Evolutionary conservation across 176 grass and related monocot genomes (phyloP), one percentile per base, ranked within the genome.

Genomic region (Paspalum vaginatum): DNA sequence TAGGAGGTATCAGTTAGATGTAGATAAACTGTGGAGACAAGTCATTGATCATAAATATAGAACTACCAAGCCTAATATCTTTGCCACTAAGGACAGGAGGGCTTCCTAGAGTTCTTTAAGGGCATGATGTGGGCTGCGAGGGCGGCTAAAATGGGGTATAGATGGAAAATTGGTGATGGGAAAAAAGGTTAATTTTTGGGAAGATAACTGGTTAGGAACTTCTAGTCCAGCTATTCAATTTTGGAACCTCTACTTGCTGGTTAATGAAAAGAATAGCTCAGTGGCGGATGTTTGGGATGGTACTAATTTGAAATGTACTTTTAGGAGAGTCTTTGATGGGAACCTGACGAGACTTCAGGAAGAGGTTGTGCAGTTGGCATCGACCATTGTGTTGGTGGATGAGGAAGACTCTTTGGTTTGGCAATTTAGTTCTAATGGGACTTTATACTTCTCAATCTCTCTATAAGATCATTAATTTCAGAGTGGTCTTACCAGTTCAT

Each of bases 311-410:
- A 61, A 27, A 27, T 61, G 58, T 2, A 61, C 58, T 4, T 61
- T 61, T 14, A 61, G 10, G 6, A 61, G 24, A 14, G 6, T 11
- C 0, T 32, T 32, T 32, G 32, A 32, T 32, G 32, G 3, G 24
- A 55, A 6, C 2, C 2, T n/a, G 17, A n/a, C 8, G 3, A 59
- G 56, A 32, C 0, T 3, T 25, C 25, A 7, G 56, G 7, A 25
- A 4, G 56, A 59, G 0, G 8, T 59, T 0, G 8, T 24, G 0
- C 4, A 7, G 8, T 2, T 64, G 4, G 14, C 32, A 0, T 38
- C 14, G 2, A 39, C 61, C 0, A 39, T 64, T 3, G 1, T 0
- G 2, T 17, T 57, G 21, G 0, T 0, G 7, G 0, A 7, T 0
- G 61, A 16, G 12, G 14, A 64, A 5, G 27, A 64, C 1, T 1